phyloP scores from a whole-genome alignment of 129 eudicot genomes.

The Smallanthus sonchifolius region DNA sequence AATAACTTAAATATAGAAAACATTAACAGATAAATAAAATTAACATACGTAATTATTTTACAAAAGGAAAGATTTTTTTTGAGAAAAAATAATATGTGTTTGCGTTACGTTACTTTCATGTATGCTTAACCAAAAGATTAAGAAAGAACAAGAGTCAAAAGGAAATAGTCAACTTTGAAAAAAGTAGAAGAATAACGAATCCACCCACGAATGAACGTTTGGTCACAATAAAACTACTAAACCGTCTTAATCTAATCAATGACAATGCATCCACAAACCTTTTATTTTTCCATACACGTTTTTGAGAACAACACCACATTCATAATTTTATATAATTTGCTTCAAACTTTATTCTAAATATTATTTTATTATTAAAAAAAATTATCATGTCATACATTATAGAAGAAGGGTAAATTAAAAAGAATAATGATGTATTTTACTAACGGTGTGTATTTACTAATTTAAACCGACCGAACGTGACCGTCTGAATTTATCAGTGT shows the following conservation, averaged over 20 bases:
- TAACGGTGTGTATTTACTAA: too few species aligned
- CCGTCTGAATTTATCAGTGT: too few species aligned
- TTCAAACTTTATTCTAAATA: background rate
- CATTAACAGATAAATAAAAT: background rate
- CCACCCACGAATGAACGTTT: slow-evolving; percentile 16
- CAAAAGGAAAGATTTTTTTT: background rate
- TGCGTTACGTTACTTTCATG: background rate
- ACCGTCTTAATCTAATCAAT: slow-evolving; percentile 15
- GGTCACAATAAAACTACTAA: slow-evolving; percentile 13
- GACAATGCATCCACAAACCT: slow-evolving; percentile 10
- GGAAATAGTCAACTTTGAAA: slow-evolving; percentile 14
- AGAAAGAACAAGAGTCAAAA: slow-evolving; percentile 11
- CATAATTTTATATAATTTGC: background rate
- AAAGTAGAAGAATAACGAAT: background rate
- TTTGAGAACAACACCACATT: slow-evolving; percentile 6
- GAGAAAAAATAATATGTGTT: background rate
- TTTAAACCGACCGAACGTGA: too few species aligned
- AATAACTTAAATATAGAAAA: background rate
- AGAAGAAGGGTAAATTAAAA: too few species aligned
- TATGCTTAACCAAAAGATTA: background rate
- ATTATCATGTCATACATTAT: too few species aligned
- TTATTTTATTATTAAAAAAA: background rate
- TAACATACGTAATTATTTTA: background rate
- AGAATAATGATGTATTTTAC: too few species aligned
- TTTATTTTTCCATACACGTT: slow-evolving; percentile 13